phyloP scores from a whole-genome alignment of 2,329 filamentous ascomycete genomes.

The Penicillium sclerotigenum region DNA sequence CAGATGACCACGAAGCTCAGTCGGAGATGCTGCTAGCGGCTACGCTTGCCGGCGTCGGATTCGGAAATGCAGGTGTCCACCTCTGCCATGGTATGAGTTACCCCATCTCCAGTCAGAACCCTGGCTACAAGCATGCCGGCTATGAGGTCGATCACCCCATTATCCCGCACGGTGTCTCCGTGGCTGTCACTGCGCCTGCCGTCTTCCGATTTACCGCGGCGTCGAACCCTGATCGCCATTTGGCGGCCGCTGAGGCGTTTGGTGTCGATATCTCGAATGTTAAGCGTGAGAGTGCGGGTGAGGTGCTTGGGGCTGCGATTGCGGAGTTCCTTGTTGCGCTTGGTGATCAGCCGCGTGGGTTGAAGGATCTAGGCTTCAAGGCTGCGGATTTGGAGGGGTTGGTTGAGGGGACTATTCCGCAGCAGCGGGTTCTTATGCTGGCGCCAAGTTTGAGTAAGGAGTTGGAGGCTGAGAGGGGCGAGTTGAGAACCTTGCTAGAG shows the following conservation, averaged over 20 bases:
- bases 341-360: slow-evolving; percentile 84
- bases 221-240: slow-evolving; percentile 87
- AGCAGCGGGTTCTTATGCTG: slow-evolving; percentile 84
- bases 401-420: slow-evolving; percentile 92
- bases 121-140: slow-evolving; percentile 82
- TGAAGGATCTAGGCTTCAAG: slow-evolving; percentile 80
- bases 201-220: slow-evolving; percentile 92
- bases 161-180: slow-evolving; percentile 93
- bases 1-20: slow-evolving; percentile 89
- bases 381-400: slow-evolving; percentile 71
- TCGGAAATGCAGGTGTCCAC: slow-evolving; percentile 96
- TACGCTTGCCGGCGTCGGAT: slow-evolving; percentile 90
- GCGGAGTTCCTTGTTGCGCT: slow-evolving; percentile 75
- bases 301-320: slow-evolving; percentile 80
- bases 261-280: slow-evolving; percentile 85
- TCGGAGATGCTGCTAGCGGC: slow-evolving; percentile 93
- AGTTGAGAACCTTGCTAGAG: slow-evolving; percentile 68
- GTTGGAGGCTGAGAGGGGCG: slow-evolving; percentile 66
- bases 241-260: slow-evolving; percentile 84
- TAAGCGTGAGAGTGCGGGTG: slow-evolving; percentile 84
- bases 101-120: slow-evolving; percentile 93
- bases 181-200: slow-evolving; percentile 87
- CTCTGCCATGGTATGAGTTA: slow-evolving; percentile 92
- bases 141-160: slow-evolving; percentile 74
- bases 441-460: slow-evolving; percentile 76